phyloP scores from a whole-genome alignment of 345 rosid species.

The Brassica juncea region DNA sequence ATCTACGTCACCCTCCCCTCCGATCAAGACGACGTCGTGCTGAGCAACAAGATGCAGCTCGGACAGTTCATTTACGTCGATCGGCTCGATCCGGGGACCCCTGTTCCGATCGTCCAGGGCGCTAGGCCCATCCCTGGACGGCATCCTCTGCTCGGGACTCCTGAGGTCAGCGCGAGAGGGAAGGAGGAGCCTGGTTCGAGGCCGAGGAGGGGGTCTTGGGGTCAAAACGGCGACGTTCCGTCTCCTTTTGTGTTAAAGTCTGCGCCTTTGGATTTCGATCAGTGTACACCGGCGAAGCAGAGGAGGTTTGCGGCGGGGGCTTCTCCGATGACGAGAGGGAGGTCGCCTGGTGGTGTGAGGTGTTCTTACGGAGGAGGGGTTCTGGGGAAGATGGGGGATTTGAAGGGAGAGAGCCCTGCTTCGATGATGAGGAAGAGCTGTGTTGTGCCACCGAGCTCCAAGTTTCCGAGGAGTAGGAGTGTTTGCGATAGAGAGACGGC shows the following conservation, averaged over 20 bases:
- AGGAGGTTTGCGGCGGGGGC: conserved; percentile 22
- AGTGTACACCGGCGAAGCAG: conserved; percentile 57
- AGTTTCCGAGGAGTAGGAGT: conserved; percentile 74
- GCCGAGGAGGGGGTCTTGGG: conserved; percentile 86
- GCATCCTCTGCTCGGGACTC: conserved; percentile 81
- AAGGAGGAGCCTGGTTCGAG: conserved; percentile 25
- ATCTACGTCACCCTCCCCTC: conserved; percentile 81
- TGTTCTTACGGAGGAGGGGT: conserved; percentile 71
- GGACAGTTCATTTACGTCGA: conserved; percentile 92
- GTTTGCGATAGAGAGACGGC: conserved; percentile 57
- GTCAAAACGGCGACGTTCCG: conserved; percentile 44
- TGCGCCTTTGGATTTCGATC: conserved; percentile 62
- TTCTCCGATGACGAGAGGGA: conserved; percentile 60
- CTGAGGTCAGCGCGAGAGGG: conserved; percentile 40
- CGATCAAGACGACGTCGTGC: conserved; percentile 72
- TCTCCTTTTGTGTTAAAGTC: conserved; percentile 64
- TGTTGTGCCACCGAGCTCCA: conserved; percentile 52
- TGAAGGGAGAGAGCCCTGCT: conserved; percentile 44
- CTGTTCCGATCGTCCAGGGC: conserved; percentile 76
- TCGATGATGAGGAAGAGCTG: conserved; percentile 67
- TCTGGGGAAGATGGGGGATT: conserved; percentile 52
- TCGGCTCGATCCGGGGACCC: conserved; percentile 76
- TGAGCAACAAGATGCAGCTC: conserved; percentile 85
- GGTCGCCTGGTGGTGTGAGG: conserved; percentile 41
- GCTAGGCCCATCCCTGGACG: conserved; percentile 83